phyloP scores from a whole-genome alignment of 2,329 filamentous ascomycete genomes.

The Onygenales sp. region DNA sequence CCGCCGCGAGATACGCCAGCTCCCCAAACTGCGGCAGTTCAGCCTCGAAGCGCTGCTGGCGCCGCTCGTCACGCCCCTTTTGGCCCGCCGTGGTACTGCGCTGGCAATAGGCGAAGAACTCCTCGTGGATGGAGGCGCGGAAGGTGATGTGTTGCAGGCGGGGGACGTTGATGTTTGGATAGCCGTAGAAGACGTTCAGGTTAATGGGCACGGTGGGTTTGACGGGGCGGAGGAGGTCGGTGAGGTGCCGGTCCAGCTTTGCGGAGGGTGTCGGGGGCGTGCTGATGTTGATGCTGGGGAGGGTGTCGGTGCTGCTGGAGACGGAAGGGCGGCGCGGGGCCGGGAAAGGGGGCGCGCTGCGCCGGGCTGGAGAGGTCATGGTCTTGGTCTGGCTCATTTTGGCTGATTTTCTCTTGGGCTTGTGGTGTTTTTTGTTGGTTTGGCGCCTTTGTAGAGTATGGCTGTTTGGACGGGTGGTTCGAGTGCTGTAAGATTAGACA shows the following conservation, averaged over 20 bases:
- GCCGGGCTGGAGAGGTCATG: too few species aligned
- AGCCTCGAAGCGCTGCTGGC: background rate
- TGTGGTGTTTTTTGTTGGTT: too few species aligned
- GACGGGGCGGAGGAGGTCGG: slow-evolving; percentile 1
- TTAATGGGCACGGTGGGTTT: slow-evolving; percentile 4
- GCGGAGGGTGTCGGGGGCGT: too few species aligned
- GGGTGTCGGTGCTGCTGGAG: too few species aligned
- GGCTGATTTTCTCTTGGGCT: too few species aligned
- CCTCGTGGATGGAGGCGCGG: slow-evolving; percentile 1
- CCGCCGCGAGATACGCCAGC: slow-evolving; percentile 5
- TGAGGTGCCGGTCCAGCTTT: background rate
- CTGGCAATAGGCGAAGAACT: slow-evolving; percentile 3
- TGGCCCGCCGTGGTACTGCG: background rate
- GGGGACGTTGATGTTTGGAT: background rate
- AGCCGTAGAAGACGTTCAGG: slow-evolving; percentile 12
- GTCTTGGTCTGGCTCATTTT: too few species aligned
- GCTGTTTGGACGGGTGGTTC: too few species aligned
- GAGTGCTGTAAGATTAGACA: too few species aligned
- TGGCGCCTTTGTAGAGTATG: too few species aligned
- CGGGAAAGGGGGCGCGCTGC: too few species aligned
- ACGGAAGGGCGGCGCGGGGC: too few species aligned
- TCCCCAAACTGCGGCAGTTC: slow-evolving; percentile 6
- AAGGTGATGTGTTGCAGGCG: slow-evolving; percentile 7
- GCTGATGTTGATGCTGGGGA: too few species aligned
- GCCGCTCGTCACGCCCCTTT: background rate